Evolutionary conservation across 139 green algal genomes (phyloP), one percentile per base, ranked within the genome.

Genomic region (Tetraselmis striata): DNA sequence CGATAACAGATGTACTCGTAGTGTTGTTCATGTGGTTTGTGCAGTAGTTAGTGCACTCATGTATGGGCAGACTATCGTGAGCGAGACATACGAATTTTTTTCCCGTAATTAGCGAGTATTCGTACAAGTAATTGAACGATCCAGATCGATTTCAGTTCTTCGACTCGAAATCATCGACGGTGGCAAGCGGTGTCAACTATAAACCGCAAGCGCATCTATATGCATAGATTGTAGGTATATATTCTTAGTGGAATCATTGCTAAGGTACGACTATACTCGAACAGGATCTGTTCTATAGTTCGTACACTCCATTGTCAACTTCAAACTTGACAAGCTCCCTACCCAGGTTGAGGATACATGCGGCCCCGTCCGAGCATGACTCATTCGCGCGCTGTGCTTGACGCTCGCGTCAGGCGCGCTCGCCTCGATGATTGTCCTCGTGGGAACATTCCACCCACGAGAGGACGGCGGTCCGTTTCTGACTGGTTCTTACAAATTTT

Each of bases 241-340:
- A 67, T 67, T 25, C 45, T 25, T 67, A 18, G 5, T 67, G 18
- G 45, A 67, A 25, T 67, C 45, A 18, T 67, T 5, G 5, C 45
- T 67, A 75, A 24, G 2, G 59, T 77, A 94, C 90, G 90, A 94
- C 88, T 92, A 91, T 94, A 93, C 90, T 94, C 88, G 90, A 93
- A 94, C 90, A 94, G 89, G 90, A 94, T 94, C 89, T 93, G 90
- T 94, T 92, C 87, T 94, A 91, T 90, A 94, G 90, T 94, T 93
- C 89, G 89, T 94, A 93, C 90, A 90, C 90, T 84, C 81, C 85
- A 85, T 92, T 92, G 86, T 90, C 59, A 91, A 89, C 82, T 83
- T 80, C 83, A 93, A 91, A 86, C 84, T 83, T 89, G 90, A 94
- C 90, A 92, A 92, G 87, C 84, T 92, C 84, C 85, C 88, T 84